Base-by-base conservation (phyloP, 148 eudicot genomes). In the Rhododendron williamsianum region DNA sequence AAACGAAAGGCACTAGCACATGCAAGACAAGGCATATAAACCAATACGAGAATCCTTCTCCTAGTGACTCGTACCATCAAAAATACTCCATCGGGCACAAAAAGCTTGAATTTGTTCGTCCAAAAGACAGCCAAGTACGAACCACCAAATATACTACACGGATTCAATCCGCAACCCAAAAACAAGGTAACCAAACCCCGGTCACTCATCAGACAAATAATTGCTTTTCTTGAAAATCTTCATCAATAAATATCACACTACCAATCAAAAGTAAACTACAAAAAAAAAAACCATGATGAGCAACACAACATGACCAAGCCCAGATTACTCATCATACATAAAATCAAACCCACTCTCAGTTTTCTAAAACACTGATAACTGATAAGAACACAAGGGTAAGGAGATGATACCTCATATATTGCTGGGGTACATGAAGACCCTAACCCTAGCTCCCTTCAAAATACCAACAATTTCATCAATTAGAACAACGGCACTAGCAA, bases 371-470 rank as follows among this genome's bases (percentile, higher is more conserved):
- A 65, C 30, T n/a, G 10, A 25, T 0, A 65, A 65, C 13, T n/a
- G 10, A 25, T 0, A 65, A 51, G 54, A 65, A 7, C 9, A 51
- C 54, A 10, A 51, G 54, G 15, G 54, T 8, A 63, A 63, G 71
- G 71, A 63, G 33, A 11, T 72, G 19, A 1, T 87, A 88, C 90
- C 91, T 89, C 80, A 91, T 10, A 91, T 91, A 79, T 88, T 89
- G 93, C 91, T 91, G 3, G 91, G 93, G 85, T 90, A 91, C 91
- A 91, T 91, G 83, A 91, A 85, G 41, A 91, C 93, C 76, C 93
- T 86, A 77, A 91, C 90, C 72, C 88, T 83, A 43, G 90, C 87
- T 19, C 93, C 92, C 92, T 90, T 63, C 84, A 83, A 89, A 36
- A 48, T 27, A 35, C 76, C 35, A 60, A 45, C 19, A 33, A 36